Base-by-base conservation (phyloP, 2,329 filamentous ascomycete genomes). In the Xylariaceae sp. region DNA sequence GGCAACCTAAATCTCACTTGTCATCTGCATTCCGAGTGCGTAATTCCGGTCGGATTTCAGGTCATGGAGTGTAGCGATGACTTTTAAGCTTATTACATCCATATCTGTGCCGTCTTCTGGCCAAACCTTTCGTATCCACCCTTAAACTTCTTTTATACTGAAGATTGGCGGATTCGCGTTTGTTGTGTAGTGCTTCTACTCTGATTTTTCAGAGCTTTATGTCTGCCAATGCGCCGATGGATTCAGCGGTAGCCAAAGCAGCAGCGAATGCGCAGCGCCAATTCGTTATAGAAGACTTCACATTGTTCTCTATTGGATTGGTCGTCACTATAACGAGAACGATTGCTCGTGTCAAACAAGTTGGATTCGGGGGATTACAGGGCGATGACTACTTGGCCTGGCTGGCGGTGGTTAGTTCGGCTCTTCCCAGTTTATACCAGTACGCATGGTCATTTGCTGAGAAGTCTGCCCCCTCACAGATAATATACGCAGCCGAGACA, bases 401-500 rank as follows among this genome's bases (percentile, higher is more conserved):
- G 67, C 12, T 74, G 12, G 75, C 69, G 37, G 60, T 71, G 65
- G 73, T 76, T 26, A 48, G 62, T 58, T 23, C n/a, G 44, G 1
- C 14, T 26, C 28, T 40, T 28, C 17, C n/a, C n/a, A n/a, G n/a
- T 16, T 24, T 36, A 43, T 37, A 17, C 21, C 48, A 16, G 7
- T 26, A 45, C 39, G 33, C 37, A 53, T 34, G 31, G 23, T 36
- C 23, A 21, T 16, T 50, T 33, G 28, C 44, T 51, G 24, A 53
- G n/a, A 2, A 28, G n/a, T 55, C 34, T 6, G 8, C 29, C 12
- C 9, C 31, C 8, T 23, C 19, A 11, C 23, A 83, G 79, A 58
- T 82, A 16, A 73, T 83, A 14, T 84, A 83, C 60, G 73, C 75
- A 1, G 67, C 78, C 3, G 79, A 84, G 66, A 78, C 79, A 2